Conservation (phyloP, 2,329 filamentous ascomycete genomes). For the Fusarium chlamydosporum region DNA sequence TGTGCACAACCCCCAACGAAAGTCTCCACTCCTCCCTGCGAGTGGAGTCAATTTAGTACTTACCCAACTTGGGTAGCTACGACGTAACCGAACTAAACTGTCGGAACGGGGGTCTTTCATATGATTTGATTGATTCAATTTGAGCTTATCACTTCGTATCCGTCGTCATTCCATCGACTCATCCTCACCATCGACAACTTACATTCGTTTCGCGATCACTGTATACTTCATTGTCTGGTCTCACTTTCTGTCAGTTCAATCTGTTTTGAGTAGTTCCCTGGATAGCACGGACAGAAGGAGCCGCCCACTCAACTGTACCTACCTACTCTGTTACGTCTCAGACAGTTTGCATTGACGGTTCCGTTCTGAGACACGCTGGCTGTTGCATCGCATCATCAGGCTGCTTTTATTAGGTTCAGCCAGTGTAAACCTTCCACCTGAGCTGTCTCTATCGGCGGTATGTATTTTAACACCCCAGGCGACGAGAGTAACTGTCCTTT, state of each 20-base stretch:
- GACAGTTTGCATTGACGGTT: conserved; percentile 26
- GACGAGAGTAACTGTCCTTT: conserved; percentile 13
- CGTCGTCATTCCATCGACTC: conserved; percentile 24
- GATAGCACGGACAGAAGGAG: conserved; percentile 19
- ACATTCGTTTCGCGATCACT: conserved; percentile 26
- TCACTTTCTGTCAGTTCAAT: conserved; percentile 5
- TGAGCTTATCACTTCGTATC: conserved; percentile 38
- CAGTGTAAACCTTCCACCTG: conserved; percentile 28
- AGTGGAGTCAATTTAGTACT: conserved; percentile 20
- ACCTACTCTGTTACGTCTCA: conserved; percentile 24
- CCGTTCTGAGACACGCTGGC: conserved; percentile 47
- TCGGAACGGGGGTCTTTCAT: conserved; percentile 24
- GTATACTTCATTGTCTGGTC: background rate
- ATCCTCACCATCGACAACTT: conserved; percentile 8
- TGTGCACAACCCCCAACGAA: background rate
- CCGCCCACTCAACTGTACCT: conserved; percentile 3
- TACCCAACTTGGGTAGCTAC: background rate
- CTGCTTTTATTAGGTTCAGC: conserved; percentile 14
- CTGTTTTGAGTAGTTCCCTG: background rate
- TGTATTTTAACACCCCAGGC: conserved; percentile 26
- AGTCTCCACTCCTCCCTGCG: conserved; percentile 39
- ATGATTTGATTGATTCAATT: conserved; percentile 17
- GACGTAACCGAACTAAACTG: conserved; percentile 9
- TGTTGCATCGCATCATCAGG: conserved; percentile 44
- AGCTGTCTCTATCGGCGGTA: conserved; percentile 37